Base-by-base conservation (phyloP, 805 yeast genomes). In the Spathaspora girioi region DNA sequence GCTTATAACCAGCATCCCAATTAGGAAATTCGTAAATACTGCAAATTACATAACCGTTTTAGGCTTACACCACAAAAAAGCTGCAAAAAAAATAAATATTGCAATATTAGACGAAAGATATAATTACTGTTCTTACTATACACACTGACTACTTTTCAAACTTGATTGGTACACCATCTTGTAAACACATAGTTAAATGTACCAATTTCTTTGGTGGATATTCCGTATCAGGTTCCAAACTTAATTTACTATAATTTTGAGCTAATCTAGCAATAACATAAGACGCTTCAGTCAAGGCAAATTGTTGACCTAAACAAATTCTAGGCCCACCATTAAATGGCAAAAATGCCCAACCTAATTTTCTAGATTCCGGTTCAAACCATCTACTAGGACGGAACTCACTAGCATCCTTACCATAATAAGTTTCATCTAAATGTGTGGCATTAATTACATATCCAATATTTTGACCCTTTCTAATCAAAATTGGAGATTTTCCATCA, bases 311-410 rank as follows among this genome's bases (percentile, higher is more conserved):
- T 52, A 80, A 67, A 57, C 84, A 80, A 51, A 79, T 78, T 54
- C 84, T 65, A 20, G 83, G 83, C 2, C 84, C 84, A 41, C 82
- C 81, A 54, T 78, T 77, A 63, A 79, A 79, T 27, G 83, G 83
- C 48, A 79, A 63, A 61, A 73, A 79, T 10, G 76, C 78, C 79
- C 82, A 78, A 2, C 76, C 73, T 47, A 68, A 64, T 49, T 59
- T 60, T 53, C 69, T 71, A 31, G 57, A 59, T 41, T 65, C 69
- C 35, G 63, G 64, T 42, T 52, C 57, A 43, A 47, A 52, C 83
- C 83, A 80, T 51, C 84, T 68, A 54, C 75, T 80, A 7, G 84
- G 84, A 29, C 71, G 64, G 62, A 77, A 79, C 50, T 61, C 71
- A 26, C 58, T 54, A 17, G 80, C 77, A 51, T 79, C 81, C 38